Conservation (phyloP, 345 rosid species). For the Arabidopsis suecica region DNA sequence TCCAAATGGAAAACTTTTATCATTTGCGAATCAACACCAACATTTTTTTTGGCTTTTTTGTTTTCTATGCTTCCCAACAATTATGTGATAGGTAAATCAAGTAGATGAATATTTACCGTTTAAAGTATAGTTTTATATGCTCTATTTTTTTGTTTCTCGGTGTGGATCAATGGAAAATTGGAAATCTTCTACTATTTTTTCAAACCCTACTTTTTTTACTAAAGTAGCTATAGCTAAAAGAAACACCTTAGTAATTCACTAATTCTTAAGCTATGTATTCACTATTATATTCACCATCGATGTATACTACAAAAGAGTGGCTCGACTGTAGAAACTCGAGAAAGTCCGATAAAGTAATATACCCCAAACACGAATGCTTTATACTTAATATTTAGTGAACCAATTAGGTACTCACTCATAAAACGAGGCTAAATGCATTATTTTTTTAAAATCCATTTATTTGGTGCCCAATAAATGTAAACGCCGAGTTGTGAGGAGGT, state of each 20-base stretch:
- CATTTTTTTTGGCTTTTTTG: slow-evolving; percentile 8
- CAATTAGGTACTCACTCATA: not conserved
- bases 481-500: not conserved
- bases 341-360: not conserved
- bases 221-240: not conserved
- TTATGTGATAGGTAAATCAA: slow-evolving; percentile 16
- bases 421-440: not conserved
- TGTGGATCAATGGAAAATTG: not conserved
- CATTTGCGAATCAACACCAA: slow-evolving; percentile 3
- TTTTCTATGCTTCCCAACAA: not conserved
- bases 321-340: slow-evolving; percentile 30
- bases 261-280: not conserved
- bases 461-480: slow-evolving; percentile 29
- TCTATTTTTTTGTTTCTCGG: not conserved
- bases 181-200: not conserved
- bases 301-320: not conserved
- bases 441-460: not conserved
- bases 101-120: not conserved
- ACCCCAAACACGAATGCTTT: slow-evolving; percentile 15
- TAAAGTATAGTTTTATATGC: not conserved
- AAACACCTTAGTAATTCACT: not conserved
- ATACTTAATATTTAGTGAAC: not conserved
- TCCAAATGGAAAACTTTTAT: not conserved
- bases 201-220: not conserved
- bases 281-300: slow-evolving; percentile 5